A percentile compares a stretch with the other conserved stretches of the same genome.
Conservation (phyloP, 1,284 basidiomycete genomes). For the Schizophyllum amplum region DNA sequence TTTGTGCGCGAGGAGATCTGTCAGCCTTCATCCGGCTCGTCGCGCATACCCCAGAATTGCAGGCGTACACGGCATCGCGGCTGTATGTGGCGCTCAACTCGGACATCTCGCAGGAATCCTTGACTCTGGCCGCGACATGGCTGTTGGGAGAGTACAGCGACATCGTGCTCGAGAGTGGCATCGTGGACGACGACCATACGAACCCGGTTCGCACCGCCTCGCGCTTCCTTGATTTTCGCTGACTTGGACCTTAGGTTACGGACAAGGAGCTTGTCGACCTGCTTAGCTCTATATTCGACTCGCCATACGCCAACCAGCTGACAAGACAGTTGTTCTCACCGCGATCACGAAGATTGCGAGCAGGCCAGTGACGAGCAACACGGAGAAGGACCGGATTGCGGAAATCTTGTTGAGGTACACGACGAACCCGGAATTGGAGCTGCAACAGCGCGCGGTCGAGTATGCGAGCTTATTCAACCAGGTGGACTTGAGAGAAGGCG, state of each 20-base stretch:
- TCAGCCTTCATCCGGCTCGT: conserved; percentile 95
- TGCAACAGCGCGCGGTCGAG: conserved; percentile 95
- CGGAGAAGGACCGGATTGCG: conserved; percentile 73
- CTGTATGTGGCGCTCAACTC: conserved; percentile 82
- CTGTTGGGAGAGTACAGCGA: conserved; percentile 97
- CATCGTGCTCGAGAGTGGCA: conserved; percentile 78
- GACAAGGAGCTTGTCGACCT: conserved; percentile 86
- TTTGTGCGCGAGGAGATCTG: conserved; percentile 93
- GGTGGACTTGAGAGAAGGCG: conserved; percentile 77
- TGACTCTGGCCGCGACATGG: conserved; percentile 93
- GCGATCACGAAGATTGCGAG: conserved; percentile 88
- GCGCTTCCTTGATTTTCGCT: background rate
- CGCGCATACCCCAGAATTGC: conserved; percentile 94
- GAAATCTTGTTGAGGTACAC: conserved; percentile 73
- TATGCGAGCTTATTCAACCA: conserved; percentile 79
- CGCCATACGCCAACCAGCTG: conserved; percentile 90
- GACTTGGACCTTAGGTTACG: conserved; percentile 40
- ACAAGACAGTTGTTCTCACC: conserved; percentile 91
- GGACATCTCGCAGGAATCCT: conserved; percentile 94
- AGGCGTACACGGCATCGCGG: conserved; percentile 92
- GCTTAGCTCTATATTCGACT: conserved; percentile 81
- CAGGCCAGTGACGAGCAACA: conserved; percentile 52
- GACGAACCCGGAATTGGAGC: conserved; percentile 85
- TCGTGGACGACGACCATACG: conserved; percentile 84
- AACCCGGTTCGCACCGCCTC: conserved; percentile 43